Base-by-base conservation (phyloP, 2,329 filamentous ascomycete genomes). In the Colletotrichum agaves region DNA sequence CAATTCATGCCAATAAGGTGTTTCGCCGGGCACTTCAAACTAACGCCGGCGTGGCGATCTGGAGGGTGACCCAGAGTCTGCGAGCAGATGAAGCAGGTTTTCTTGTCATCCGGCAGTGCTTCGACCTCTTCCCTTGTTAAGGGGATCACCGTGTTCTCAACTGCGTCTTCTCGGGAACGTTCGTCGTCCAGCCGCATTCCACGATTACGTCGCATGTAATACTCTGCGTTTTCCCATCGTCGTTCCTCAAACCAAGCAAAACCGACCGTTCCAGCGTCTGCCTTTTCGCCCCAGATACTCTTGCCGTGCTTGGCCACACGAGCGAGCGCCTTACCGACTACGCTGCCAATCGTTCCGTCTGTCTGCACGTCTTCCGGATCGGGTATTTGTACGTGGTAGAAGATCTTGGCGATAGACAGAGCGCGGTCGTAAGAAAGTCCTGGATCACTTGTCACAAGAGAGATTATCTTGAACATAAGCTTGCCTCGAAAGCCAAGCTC, bases 1-100 rank as follows among this genome's bases (percentile, higher is more conserved):
- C 65, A 68, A 2, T 55, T 68, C 37, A 21, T 65, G 6, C 65
- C 65, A 6, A 60, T 15, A 2, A 19, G 6, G 23, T 68, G 65
- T 15, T 33, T 8, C 7, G 35, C 12, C 11, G 31, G 17, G 41
- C 65, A 65, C 17, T 35, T 59, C 15, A 68, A 4, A 10, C 46
- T 52, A 33, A 65, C 27, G 13, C 46, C 53, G 10, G 39, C 61
- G 47, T 65, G 65, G 13, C 44, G 15, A 10, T 52, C 43, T 6
- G 6, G 17, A 23, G 50, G 60, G 10, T 19, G 8, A 5, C 12
- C 27, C 35, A 63, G 11, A 3, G 47, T 50, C 52, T 67, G 43
- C 17, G 5, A 23, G 7, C 65, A 68, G 19, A 46, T 5, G 13
- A 39, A 12, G 37, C 61, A 68, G 4, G 41, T 49, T 17, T 10